Evolutionary conservation across 1,284 basidiomycete genomes (phyloP).

Genomic region (Cutaneotrichosporon spelunceum): DNA sequence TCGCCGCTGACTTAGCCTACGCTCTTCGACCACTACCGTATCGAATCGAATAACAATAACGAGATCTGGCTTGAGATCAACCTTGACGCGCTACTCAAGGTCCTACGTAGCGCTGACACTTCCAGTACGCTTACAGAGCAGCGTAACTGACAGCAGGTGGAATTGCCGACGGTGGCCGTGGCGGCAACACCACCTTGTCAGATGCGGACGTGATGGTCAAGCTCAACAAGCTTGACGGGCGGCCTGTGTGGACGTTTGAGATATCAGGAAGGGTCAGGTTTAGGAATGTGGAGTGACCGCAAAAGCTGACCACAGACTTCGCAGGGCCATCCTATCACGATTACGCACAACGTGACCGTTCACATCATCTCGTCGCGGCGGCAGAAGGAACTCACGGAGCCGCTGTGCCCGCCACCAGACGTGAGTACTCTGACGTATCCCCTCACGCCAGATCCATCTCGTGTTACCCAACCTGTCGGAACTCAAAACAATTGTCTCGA

Average conservation of each 20-base stretch:
- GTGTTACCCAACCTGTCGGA: constrained; percentile 73
- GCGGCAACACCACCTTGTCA: constrained; percentile 20
- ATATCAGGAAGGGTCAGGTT: constrained; percentile 37
- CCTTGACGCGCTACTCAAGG: constrained; percentile 67
- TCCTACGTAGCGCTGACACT: constrained; percentile 56
- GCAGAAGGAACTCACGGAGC: constrained; percentile 69
- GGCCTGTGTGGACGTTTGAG: constrained; percentile 47
- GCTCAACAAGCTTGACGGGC: constrained; percentile 53
- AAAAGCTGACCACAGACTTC: constrained; percentile 22
- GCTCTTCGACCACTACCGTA: constrained; percentile 75
- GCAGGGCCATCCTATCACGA: constrained; percentile 33
- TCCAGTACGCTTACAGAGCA: constrained; percentile 31
- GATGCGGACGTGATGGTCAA: constrained; percentile 72
- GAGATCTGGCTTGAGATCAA: constrained; percentile 69
- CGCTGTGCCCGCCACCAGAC: constrained; percentile 81
- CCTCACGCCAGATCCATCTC: constrained; percentile 65
- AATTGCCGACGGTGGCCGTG: constrained; percentile 5
- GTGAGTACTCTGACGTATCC: constrained; percentile 53
- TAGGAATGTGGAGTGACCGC: background rate
- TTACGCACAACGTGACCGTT: constrained; percentile 52
- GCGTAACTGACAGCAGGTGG: constrained; percentile 7
- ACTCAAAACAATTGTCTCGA: constrained; percentile 72
- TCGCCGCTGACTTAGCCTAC: constrained; percentile 55
- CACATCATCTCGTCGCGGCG: constrained; percentile 70
- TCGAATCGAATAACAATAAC: constrained; percentile 77